Percentiles rank a stretch among this genome's conserved stretches.
phyloP scores from a whole-genome alignment of 768 basidiomycete genomes.

The Boletales sp. region DNA sequence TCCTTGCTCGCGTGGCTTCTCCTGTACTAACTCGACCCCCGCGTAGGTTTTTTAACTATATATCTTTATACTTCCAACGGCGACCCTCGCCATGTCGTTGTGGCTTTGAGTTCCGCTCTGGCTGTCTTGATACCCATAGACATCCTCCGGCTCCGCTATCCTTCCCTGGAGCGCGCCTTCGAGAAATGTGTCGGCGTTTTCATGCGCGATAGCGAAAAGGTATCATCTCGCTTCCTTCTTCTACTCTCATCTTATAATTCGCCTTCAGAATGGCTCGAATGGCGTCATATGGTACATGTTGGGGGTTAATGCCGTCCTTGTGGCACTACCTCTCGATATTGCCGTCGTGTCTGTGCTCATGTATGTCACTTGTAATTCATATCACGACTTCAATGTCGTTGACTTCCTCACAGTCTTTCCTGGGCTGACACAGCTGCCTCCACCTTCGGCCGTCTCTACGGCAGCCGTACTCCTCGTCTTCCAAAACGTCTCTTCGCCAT shows the following conservation, averaged over 20 bases:
- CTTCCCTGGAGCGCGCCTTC: conserved; percentile 63
- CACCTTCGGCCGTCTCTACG: conserved; percentile 84
- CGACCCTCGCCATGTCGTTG: conserved; percentile 49
- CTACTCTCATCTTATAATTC: too few relatives aligned
- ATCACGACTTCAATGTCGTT: not conserved
- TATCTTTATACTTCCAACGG: conserved; percentile 52
- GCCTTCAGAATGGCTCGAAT: conserved; percentile 55
- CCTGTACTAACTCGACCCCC: not conserved
- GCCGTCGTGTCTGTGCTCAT: conserved; percentile 89
- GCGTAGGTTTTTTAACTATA: conserved; percentile 59
- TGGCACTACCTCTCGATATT: conserved; percentile 78
- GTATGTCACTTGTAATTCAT: conserved; percentile 43
- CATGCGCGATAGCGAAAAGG: conserved; percentile 88
- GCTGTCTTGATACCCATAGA: conserved; percentile 72
- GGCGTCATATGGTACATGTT: conserved; percentile 89
- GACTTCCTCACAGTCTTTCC: conserved; percentile 56
- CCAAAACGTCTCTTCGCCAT: conserved; percentile 44
- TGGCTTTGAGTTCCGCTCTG: conserved; percentile 62
- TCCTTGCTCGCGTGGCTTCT: conserved; percentile 1
- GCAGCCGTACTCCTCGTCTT: conserved; percentile 60
- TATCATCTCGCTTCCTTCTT: conserved; percentile 19
- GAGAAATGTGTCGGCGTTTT: conserved; percentile 73
- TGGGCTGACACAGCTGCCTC: conserved; percentile 97
- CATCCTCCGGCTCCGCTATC: conserved; percentile 63
- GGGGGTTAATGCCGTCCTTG: conserved; percentile 75